Evolutionary conservation across 2,329 filamentous ascomycete genomes (phyloP).

Genomic region (Ceratocystis eucalypticola): DNA sequence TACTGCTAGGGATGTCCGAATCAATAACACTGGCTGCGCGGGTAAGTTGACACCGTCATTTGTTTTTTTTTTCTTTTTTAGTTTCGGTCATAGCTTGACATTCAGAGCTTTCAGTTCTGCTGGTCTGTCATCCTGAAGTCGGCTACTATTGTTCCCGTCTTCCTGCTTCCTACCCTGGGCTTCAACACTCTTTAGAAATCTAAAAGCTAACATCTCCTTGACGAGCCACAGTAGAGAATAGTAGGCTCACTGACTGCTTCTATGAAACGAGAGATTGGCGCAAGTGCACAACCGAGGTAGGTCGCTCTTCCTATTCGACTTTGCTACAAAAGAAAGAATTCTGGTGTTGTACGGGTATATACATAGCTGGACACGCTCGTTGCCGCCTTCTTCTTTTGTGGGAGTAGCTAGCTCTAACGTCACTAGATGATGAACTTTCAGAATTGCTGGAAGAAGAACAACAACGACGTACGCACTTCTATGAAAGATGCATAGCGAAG

Average conservation of each 20-base stretch:
- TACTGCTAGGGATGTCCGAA: slow-evolving; percentile 66
- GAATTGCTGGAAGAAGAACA: slow-evolving; percentile 80
- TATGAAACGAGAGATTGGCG: slow-evolving; percentile 95
- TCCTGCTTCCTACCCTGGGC: not conserved
- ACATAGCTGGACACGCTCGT: not conserved
- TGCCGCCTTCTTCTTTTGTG: not conserved
- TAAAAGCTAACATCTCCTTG: not conserved
- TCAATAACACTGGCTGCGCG: slow-evolving; percentile 90
- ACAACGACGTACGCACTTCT: slow-evolving; percentile 71
- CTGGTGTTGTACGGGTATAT: not conserved
- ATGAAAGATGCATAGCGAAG: slow-evolving; percentile 48
- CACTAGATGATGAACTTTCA: slow-evolving; percentile 76
- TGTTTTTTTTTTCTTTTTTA: no score
- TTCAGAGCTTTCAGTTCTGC: not conserved
- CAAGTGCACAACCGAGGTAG: slow-evolving; percentile 72
- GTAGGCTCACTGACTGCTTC: slow-evolving; percentile 87
- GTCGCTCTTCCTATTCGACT: slow-evolving; percentile 24
- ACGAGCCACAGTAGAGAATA: slow-evolving; percentile 57
- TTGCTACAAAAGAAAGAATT: not conserved
- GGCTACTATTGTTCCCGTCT: not conserved
- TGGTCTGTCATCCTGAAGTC: not conserved
- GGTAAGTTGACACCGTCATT: slow-evolving; percentile 38
- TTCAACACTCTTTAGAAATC: not conserved
- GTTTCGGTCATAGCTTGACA: not conserved
- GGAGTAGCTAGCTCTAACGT: not conserved